Percentiles rank a stretch among this genome's conserved stretches.
Evolutionary conservation across 2,329 filamentous ascomycete species (phyloP).

Genomic region (Colletotrichum neosansevieriae): DNA sequence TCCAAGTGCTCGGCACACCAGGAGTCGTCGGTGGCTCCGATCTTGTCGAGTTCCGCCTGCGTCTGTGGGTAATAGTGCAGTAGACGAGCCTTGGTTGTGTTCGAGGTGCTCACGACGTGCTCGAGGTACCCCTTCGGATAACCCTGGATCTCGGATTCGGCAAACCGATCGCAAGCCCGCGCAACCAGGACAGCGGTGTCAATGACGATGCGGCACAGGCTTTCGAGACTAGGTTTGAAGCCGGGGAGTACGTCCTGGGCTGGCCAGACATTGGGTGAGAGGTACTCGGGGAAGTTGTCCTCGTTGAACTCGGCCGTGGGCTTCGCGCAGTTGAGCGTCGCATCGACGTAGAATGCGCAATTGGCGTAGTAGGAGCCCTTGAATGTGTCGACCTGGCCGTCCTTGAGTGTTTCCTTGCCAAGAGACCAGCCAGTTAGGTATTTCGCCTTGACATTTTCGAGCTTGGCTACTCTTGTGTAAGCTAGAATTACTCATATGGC

Average conservation of each 20-base stretch:
- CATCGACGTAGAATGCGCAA: constrained; percentile 80
- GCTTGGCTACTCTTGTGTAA: constrained; percentile 56
- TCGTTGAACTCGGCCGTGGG: constrained; percentile 70
- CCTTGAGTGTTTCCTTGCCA: constrained; percentile 84
- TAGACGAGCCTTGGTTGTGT: constrained; percentile 89
- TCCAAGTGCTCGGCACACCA: constrained; percentile 87
- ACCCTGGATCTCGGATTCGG: constrained; percentile 78
- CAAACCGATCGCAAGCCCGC: constrained; percentile 89
- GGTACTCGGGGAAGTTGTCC: constrained; percentile 85
- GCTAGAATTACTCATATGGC: constrained; percentile 12
- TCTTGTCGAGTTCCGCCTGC: constrained; percentile 35
- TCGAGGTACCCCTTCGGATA: constrained; percentile 87
- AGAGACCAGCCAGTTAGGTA: constrained; percentile 82
- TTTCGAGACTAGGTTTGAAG: constrained; percentile 79
- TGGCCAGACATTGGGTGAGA: constrained; percentile 92
- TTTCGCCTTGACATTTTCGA: constrained; percentile 71
- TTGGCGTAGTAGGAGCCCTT: constrained; percentile 90
- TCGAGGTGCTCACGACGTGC: constrained; percentile 85
- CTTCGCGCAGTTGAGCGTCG: constrained; percentile 69
- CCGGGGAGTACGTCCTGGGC: constrained; percentile 75
- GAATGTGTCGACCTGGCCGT: constrained; percentile 81
- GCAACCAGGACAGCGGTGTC: constrained; percentile 91
- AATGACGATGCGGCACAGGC: constrained; percentile 86
- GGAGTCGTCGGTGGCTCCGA: constrained; percentile 75
- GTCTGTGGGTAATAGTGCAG: constrained; percentile 89